These are phyloP conservation scores for Elsinoe perseae DNA, from an alignment of 2,329 filamentous ascomycete species.

Conservation along the genomic window DNA sequence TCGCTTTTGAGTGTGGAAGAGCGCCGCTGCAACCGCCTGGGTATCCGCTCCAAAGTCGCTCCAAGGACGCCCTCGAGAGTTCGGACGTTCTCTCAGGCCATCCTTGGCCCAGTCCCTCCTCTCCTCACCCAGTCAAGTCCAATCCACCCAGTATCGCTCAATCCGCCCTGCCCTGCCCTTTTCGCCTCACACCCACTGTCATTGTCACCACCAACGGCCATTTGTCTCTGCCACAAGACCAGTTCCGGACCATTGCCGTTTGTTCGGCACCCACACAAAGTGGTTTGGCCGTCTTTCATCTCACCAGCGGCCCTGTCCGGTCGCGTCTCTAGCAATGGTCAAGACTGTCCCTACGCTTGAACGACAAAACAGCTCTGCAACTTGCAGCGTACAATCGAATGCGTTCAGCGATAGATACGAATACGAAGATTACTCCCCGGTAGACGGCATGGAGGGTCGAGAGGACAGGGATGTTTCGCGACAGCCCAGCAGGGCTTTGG, in stretches of 20 bases:
- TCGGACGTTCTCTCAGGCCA: background rate
- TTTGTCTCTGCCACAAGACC: conserved; percentile 14
- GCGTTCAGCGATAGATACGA: conserved; percentile 45
- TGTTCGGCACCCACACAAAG: background rate
- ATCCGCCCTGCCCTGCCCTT: background rate
- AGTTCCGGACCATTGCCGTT: conserved; percentile 10
- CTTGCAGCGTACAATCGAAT: conserved; percentile 32
- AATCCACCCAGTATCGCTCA: background rate
- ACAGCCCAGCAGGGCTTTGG: conserved; percentile 15
- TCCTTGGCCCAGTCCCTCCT: conserved; percentile 4
- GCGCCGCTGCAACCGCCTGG: conserved; percentile 12
- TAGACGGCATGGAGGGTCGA: conserved; percentile 24
- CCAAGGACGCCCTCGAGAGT: no score
- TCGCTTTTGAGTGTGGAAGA: background rate
- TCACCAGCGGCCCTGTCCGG: conserved; percentile 9
- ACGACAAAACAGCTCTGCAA: conserved; percentile 26
- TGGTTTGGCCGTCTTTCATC: conserved; percentile 13
- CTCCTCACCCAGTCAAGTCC: conserved; percentile 9
- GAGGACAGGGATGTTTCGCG: conserved; percentile 21
- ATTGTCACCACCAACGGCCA: conserved; percentile 11
- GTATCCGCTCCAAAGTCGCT: no score
- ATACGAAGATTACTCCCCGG: conserved; percentile 35
- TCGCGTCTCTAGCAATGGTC: conserved; percentile 29
- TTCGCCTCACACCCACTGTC: background rate
- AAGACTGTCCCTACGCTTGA: conserved; percentile 26